Evolutionary conservation across 768 basidiomycete genomes (phyloP).

Genomic region (Calvatia gigantea): DNA sequence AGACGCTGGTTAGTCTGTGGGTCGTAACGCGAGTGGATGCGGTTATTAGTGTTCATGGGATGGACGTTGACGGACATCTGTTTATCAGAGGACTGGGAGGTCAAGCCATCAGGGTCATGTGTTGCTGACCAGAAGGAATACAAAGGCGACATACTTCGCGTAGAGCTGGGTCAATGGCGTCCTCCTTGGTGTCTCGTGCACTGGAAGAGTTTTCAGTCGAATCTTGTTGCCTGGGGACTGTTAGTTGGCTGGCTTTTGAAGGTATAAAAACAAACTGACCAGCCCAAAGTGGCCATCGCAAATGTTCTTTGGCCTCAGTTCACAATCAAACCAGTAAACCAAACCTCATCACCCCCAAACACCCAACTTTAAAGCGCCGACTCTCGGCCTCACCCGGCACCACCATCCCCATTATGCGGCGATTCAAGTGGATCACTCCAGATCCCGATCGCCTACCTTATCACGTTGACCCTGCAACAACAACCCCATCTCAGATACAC

Average conservation of each 20-base stretch:
- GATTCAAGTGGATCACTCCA: conserved; percentile 16
- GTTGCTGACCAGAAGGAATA: neutral
- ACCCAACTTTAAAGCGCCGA: conserved; percentile 2
- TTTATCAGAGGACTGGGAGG: conserved; percentile 3
- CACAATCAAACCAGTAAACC: conserved; percentile 14
- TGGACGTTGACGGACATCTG: conserved; percentile 13
- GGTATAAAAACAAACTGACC: conserved; percentile 27
- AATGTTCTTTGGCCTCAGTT: conserved; percentile 11
- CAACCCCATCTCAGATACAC: conserved; percentile 8
- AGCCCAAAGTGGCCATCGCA: conserved; percentile 30
- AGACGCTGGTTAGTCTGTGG: conserved; percentile 22
- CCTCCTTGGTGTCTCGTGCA: conserved; percentile 15
- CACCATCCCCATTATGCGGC: conserved; percentile 3
- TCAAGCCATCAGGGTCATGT: neutral
- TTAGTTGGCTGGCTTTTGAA: conserved; percentile 23
- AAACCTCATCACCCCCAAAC: conserved; percentile 9
- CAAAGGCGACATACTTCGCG: conserved; percentile 23
- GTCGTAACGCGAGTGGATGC: conserved; percentile 10
- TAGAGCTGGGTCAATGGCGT: conserved; percentile 26
- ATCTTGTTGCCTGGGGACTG: conserved; percentile 20
- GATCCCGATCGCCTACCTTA: conserved; percentile 25
- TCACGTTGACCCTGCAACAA: conserved; percentile 33
- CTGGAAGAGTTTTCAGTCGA: conserved; percentile 14
- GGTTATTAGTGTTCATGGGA: conserved; percentile 1
- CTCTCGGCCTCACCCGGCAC: neutral